These are phyloP conservation scores for Elaeis guineensis DNA, from an alignment of 176 grass and related monocot genomes.

Conservation along the genomic window DNA sequence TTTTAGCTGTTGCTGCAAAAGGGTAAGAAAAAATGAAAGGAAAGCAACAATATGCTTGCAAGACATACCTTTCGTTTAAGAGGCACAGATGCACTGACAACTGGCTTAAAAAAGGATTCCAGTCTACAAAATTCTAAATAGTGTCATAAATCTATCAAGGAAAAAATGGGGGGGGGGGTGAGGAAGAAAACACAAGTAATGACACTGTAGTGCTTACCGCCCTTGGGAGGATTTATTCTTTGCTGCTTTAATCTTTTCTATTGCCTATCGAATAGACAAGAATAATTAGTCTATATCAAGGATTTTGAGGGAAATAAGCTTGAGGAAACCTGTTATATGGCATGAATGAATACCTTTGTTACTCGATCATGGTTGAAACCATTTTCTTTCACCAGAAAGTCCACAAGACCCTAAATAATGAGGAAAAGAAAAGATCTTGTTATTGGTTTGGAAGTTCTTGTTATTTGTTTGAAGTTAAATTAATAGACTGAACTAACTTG, in stretches of 20 bases:
- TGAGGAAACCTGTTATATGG: too few species aligned
- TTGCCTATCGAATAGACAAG: conserved; percentile 43
- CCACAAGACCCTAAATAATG: conserved; percentile 46
- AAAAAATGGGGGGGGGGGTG: too few species aligned
- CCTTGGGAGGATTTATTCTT: conserved; percentile 49
- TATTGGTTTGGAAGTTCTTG: not conserved
- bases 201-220: conserved; percentile 32
- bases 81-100: not conserved
- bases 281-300: not conserved
- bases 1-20: too few species aligned
- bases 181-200: not conserved
- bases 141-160: conserved; percentile 4
- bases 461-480: conserved; percentile 6
- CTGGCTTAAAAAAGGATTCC: conserved; percentile 45
- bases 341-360: conserved; percentile 40
- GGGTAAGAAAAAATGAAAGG: too few species aligned
- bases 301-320: too few species aligned
- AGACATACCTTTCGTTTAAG: conserved; percentile 15
- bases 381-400: conserved; percentile 74
- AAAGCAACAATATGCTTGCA: too few species aligned
- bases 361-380: conserved; percentile 77
- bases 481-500: conserved; percentile 5
- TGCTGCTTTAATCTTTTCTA: conserved; percentile 72
- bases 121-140: conserved; percentile 29
- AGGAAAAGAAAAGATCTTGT: conserved; percentile 4